phyloP scores from a whole-genome alignment of 306 rosid species.

The Cyamopsis tetragonoloba region DNA sequence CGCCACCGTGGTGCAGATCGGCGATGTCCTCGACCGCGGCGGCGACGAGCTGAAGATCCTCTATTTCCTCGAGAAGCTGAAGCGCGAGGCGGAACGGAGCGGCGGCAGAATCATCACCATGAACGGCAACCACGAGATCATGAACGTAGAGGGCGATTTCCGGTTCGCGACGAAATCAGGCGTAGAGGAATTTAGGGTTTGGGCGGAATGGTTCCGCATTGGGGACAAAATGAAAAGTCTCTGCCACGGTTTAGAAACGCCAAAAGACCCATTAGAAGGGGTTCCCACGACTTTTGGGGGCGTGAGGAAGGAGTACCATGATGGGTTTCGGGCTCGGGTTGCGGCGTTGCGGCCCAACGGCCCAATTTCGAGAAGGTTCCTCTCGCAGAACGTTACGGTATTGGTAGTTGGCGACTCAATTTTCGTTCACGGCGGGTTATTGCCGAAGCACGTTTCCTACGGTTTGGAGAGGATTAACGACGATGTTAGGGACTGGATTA shows the following conservation, averaged over 20 bases:
- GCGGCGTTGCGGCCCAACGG: conserved; percentile 76
- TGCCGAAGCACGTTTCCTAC: conserved; percentile 53
- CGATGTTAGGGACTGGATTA: conserved; percentile 80
- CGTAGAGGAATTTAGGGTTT: conserved; percentile 60
- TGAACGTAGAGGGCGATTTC: conserved; percentile 88
- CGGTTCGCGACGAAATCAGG: conserved; percentile 44
- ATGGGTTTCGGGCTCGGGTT: conserved; percentile 71
- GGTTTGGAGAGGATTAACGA: conserved; percentile 75
- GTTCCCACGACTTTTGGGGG: conserved; percentile 41
- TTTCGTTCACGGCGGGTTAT: conserved; percentile 88
- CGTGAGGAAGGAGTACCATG: conserved; percentile 33
- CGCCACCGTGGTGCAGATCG: conserved; percentile 74
- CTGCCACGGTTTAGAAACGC: conserved; percentile 50
- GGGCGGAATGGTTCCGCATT: conserved; percentile 65
- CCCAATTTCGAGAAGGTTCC: conserved; percentile 64
- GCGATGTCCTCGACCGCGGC: conserved; percentile 93
- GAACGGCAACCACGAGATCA: conserved; percentile 96
- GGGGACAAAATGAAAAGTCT: conserved; percentile 63
- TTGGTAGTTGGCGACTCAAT: conserved; percentile 74
- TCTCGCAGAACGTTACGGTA: conserved; percentile 61
- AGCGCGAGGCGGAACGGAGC: conserved; percentile 57
- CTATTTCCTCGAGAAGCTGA: conserved; percentile 71
- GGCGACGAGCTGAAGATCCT: conserved; percentile 75
- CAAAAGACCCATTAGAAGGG: conserved; percentile 52
- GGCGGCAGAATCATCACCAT: conserved; percentile 74